These are phyloP conservation scores for Albifimbria verrucaria DNA, from an alignment of 2,329 filamentous ascomycete genomes.

Conservation along the genomic window DNA sequence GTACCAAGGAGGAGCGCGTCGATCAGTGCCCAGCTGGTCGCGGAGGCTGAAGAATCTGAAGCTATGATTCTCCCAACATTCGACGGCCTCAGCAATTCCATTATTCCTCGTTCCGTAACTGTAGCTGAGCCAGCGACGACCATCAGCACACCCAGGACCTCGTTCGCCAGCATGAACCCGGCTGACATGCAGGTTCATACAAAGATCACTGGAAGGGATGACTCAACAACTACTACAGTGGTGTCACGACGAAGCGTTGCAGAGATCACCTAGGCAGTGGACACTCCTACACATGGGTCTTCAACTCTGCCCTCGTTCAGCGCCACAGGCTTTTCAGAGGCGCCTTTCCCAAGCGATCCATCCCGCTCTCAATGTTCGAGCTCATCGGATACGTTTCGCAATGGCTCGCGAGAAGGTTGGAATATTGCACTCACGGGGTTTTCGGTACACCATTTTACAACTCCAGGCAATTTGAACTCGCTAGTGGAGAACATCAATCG, in stretches of 20 bases:
- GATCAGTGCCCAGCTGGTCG: slow-evolving; percentile 4
- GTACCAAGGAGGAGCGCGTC: slow-evolving; percentile 4
- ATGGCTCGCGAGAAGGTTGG: neutral
- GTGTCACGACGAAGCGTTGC: slow-evolving; percentile 25
- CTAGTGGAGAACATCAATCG: slow-evolving; percentile 16
- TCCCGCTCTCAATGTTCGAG: neutral
- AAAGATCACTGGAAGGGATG: slow-evolving; percentile 12
- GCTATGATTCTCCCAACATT: slow-evolving; percentile 2
- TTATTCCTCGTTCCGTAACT: slow-evolving; percentile 18
- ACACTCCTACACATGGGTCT: slow-evolving; percentile 14
- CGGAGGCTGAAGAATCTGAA: slow-evolving; percentile 9
- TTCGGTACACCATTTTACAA: slow-evolving; percentile 17
- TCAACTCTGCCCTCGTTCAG: slow-evolving; percentile 1
- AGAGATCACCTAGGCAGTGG: slow-evolving; percentile 25
- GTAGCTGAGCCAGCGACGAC: slow-evolving; percentile 29
- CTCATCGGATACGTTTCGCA: too few species aligned
- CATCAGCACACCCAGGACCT: slow-evolving; percentile 27
- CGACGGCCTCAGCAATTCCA: slow-evolving; percentile 16
- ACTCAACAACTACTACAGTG: slow-evolving; percentile 21
- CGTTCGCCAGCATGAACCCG: slow-evolving; percentile 21
- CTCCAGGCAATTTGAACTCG: slow-evolving; percentile 13
- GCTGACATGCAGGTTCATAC: slow-evolving; percentile 17
- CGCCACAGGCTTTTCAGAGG: neutral
- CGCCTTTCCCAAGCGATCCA: neutral
- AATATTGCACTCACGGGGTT: slow-evolving; percentile 8